Base-by-base conservation (phyloP, 352 stramenopile species). In the Pythium utonaiense region DNA sequence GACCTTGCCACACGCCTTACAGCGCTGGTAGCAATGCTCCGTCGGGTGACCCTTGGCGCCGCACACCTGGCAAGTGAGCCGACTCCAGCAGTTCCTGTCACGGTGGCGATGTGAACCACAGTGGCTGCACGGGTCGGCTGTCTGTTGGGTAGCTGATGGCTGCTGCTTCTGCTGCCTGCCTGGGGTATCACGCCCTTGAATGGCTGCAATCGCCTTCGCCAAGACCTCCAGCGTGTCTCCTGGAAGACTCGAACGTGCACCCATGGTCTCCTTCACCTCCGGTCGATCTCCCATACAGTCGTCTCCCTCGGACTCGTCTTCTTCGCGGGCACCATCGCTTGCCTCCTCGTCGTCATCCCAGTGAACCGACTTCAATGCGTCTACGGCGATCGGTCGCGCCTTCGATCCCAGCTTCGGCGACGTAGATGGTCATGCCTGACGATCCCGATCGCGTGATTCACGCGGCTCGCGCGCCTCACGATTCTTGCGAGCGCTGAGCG, bases 61-160 rank as follows among this genome's bases (percentile, higher is more conserved):
- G n/a, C n/a, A n/a, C n/a, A n/a, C n/a, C n/a, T n/a, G n/a, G n/a
- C n/a, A n/a, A n/a, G n/a, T n/a, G n/a, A n/a, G n/a, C n/a, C n/a
- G n/a, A n/a, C n/a, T n/a, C n/a, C n/a, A n/a, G n/a, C n/a, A n/a
- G n/a, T n/a, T n/a, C n/a, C n/a, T n/a, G 38, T 58, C 34, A 12
- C 28, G 52, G 25, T 58, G 36, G 14, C 52, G 52, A 19, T 31
- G 12, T 13, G 52, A 58, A 6, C 36, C 52, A 44, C 34, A 58
- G 22, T 58, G 52, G 5, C 30, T 40, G 36, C 52, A 58, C 30
- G 50, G 50, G 2, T 45, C 31, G 8, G 25, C 24, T n/a, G 25
- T 41, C 40, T 40, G 31, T 9, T 21, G 31, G 12, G 14, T n/a
- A 24, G 19, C 50, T 21, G 30, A 19, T n/a, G 40, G 5, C 17